Percentiles rank a stretch among this genome's conserved stretches.
These are phyloP conservation scores for Sclerotiophoma versabilis DNA, from an alignment of 2,329 filamentous ascomycete genomes.

Conservation along the genomic window DNA sequence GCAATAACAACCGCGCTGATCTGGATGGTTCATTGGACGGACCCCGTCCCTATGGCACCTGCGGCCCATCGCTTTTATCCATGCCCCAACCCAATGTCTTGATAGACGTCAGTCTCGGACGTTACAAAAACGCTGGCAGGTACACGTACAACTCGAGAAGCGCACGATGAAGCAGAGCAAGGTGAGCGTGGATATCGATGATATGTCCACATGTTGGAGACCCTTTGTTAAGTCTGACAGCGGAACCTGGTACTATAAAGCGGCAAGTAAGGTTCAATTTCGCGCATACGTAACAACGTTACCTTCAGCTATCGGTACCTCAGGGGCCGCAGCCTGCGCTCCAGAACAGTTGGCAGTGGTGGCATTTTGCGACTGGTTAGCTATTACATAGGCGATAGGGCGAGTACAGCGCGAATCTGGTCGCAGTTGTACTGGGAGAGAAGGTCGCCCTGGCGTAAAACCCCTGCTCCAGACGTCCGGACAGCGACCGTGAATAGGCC, in stretches of 20 bases:
- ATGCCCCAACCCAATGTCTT: not conserved
- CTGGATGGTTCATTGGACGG: constrained; percentile 1
- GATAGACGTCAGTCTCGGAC: not conserved
- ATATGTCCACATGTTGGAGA: not conserved
- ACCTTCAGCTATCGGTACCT: constrained; percentile 4
- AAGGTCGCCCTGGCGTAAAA: not conserved
- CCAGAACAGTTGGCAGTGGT: not conserved
- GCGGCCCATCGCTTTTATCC: not conserved
- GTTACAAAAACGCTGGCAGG: not conserved
- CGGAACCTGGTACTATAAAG: constrained; percentile 1
- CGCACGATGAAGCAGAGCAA: not conserved
- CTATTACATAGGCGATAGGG: not conserved
- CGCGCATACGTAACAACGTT: constrained; percentile 3
- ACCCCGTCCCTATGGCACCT: not conserved
- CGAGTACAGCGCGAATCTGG: not conserved
- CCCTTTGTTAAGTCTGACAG: not conserved
- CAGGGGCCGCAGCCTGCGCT: constrained; percentile 6
- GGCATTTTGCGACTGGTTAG: not conserved
- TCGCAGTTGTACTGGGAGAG: not conserved
- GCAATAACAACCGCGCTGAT: not conserved
- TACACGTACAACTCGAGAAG: not conserved
- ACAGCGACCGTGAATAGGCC: not conserved
- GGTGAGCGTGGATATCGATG: not conserved
- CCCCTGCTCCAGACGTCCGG: not conserved
- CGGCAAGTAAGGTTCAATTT: constrained; percentile 9